These are phyloP conservation scores for Gaeumannomyces sp. DNA, from an alignment of 2,329 filamentous ascomycete genomes.

Conservation along the genomic window DNA sequence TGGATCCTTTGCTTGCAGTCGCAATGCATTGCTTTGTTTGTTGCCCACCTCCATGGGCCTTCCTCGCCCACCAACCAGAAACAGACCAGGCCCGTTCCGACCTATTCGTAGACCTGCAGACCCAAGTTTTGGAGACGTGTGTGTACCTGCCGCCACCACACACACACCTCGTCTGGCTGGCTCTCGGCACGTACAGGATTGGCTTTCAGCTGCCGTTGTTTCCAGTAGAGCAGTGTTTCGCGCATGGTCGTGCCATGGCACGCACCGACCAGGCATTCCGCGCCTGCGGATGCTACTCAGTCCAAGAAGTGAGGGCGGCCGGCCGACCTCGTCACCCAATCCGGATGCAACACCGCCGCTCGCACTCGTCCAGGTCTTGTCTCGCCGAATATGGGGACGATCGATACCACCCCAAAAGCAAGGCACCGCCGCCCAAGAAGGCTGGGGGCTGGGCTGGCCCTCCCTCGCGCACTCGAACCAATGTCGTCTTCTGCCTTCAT, in stretches of 20 bases:
- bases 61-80: background rate
- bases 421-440: conserved; percentile 1
- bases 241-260: background rate
- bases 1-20: background rate
- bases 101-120: background rate
- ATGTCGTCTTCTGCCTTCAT: background rate
- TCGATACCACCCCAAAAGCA: conserved; percentile 4
- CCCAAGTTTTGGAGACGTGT: background rate
- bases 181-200: background rate
- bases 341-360: background rate
- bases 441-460: background rate
- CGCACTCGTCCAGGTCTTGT: background rate
- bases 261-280: background rate
- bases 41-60: background rate
- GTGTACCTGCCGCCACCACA: background rate
- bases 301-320: background rate
- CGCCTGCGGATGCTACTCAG: background rate
- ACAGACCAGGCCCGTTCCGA: background rate
- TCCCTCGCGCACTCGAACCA: background rate
- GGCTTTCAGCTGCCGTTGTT: background rate
- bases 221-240: background rate
- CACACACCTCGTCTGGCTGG: background rate
- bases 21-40: conserved; percentile 1
- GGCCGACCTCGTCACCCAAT: background rate
- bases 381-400: background rate